These are phyloP conservation scores for Trichoderma koningii DNA, from an alignment of 2,329 filamentous ascomycete species.

Conservation along the genomic window DNA sequence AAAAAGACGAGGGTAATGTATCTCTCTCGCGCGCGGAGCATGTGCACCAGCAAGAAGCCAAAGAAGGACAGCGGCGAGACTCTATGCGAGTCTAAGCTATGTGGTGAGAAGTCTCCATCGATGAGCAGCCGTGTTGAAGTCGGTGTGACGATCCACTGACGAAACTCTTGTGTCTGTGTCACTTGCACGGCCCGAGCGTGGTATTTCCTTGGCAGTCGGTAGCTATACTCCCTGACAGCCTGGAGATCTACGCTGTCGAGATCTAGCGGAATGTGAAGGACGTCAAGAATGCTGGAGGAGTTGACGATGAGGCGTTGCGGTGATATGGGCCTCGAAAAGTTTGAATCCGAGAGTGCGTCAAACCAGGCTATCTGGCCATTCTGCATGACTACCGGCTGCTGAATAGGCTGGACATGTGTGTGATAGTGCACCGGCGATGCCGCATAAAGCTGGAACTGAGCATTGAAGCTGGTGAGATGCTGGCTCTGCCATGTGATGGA, in stretches of 20 bases:
- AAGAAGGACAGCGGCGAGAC: conserved; percentile 11
- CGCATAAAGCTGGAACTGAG: background rate
- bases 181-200: conserved; percentile 14
- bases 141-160: conserved; percentile 6
- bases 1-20: conserved; percentile 9
- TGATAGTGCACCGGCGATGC: background rate
- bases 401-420: background rate
- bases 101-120: background rate
- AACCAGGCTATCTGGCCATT: background rate
- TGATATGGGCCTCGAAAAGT: background rate
- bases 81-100: background rate
- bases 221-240: background rate
- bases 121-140: conserved; percentile 5
- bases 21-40: background rate
- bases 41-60: conserved; percentile 1
- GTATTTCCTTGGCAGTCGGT: conserved; percentile 3
- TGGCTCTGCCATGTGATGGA: background rate
- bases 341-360: background rate
- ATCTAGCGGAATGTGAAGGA: background rate
- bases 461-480: background rate
- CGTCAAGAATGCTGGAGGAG: background rate
- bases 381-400: background rate
- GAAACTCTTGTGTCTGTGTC: conserved; percentile 5
- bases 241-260: background rate
- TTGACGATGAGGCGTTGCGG: background rate